Base-by-base conservation (phyloP, 805 yeast species). In the Saccharomycopsis babjevae region DNA sequence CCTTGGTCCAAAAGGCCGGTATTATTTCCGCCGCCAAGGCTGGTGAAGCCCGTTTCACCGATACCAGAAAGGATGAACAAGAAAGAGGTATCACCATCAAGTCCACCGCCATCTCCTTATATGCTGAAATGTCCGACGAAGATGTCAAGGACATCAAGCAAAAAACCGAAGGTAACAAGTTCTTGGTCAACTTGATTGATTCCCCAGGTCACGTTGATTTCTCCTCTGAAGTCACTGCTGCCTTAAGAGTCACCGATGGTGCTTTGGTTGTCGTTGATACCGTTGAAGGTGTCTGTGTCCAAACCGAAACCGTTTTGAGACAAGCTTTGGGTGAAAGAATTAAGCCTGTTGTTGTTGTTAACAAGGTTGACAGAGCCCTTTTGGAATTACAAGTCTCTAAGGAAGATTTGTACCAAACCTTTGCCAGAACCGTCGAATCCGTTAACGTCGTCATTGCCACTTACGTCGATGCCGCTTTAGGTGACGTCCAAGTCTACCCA, bases 151-250 rank as follows among this genome's bases (percentile, higher is more conserved):
- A 85, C 71, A 93, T 94, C 83, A 82, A 85, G 79, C 98, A 94
- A 83, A 72, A 72, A 67, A 86, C 94, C 68, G 87, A 77, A 22
- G 98, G 98, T 79, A 88, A 83, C 86, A 85, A 86, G 77, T 93
- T 93, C 86, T 88, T 93, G 82, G 86, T 93, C 72, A 93, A 93
- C 90, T 85, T 93, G 86, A 93, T 93, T 73, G 99, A 93, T 80
- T 94, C 99, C 71, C 99, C 99, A 81, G 99, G 99, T 89, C 99
- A 93, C 97, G 98, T 93, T 85, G 99, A 93, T 83, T 93, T 93
- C 92, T 91, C 97, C 67, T 94, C 98, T 71, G 99, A 93, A 82
- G 99, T 93, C 75, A 94, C 98, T 75, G 98, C 98, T 73, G 99
- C 99, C 80, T 87, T 93, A 76, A 92, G 99, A 83, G 98, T 93